phyloP scores from a whole-genome alignment of 2,329 filamentous ascomycete genomes.

The Cladophialophora exuberans region DNA sequence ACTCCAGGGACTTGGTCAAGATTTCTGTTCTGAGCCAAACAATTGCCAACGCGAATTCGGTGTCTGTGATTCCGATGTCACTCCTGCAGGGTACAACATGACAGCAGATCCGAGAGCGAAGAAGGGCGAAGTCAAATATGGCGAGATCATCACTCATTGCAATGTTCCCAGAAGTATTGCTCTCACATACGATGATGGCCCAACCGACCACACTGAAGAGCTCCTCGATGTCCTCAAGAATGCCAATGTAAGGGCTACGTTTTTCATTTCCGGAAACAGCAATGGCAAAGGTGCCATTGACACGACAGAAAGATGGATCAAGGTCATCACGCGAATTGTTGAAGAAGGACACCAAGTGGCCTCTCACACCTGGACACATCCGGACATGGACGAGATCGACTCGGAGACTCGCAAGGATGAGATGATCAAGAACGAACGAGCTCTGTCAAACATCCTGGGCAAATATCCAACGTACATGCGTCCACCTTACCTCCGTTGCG shows the following conservation, averaged over 20 bases:
- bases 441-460: slow-evolving; percentile 52
- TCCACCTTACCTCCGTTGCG: slow-evolving; percentile 53
- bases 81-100: slow-evolving; percentile 24
- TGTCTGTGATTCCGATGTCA: slow-evolving; percentile 28
- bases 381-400: slow-evolving; percentile 48
- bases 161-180: slow-evolving; percentile 62
- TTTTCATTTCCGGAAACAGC: slow-evolving; percentile 63
- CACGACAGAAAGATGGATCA: slow-evolving; percentile 41
- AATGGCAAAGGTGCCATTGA: slow-evolving; percentile 51
- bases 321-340: slow-evolving; percentile 47
- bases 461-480: slow-evolving; percentile 58
- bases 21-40: slow-evolving; percentile 29
- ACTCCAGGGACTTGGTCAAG: slow-evolving; percentile 19
- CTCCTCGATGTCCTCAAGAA: slow-evolving; percentile 64
- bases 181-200: slow-evolving; percentile 70
- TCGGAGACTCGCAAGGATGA: slow-evolving; percentile 44
- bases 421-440: slow-evolving; percentile 53
- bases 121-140: slow-evolving; percentile 37
- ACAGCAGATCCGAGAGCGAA: slow-evolving; percentile 14
- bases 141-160: slow-evolving; percentile 49
- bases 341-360: slow-evolving; percentile 54
- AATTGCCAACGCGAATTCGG: slow-evolving; percentile 31
- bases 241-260: slow-evolving; percentile 67
- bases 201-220: slow-evolving; percentile 63
- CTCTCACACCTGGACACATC: slow-evolving; percentile 58